Evolutionary conservation across 2,329 filamentous ascomycete genomes (phyloP).

Genomic region (Aureobasidium lini): DNA sequence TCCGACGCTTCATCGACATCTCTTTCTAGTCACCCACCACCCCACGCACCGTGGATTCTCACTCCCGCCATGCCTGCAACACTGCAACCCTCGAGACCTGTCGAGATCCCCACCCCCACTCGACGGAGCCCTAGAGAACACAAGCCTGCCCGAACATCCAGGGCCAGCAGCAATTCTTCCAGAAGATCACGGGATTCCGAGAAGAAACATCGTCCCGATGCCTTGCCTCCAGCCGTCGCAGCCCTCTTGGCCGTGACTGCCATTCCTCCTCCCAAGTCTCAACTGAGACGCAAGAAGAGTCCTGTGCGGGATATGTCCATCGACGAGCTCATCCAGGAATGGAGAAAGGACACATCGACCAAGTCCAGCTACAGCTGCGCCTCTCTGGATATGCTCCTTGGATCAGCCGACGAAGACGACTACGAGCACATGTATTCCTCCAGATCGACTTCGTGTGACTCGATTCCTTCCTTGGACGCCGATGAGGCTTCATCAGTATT

Average conservation of each 20-base stretch:
- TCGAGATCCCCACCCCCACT: conserved; percentile 33
- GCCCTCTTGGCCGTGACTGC: conserved; percentile 52
- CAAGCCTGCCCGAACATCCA: conserved; percentile 27
- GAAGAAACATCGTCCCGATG: conserved; percentile 33
- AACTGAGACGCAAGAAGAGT: conserved; percentile 34
- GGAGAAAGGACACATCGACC: conserved; percentile 39
- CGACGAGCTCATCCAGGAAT: conserved; percentile 49
- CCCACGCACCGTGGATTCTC: conserved; percentile 1
- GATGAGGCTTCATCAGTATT: conserved; percentile 38
- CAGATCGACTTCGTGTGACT: conserved; percentile 51
- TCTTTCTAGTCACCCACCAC: background rate
- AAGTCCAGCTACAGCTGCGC: conserved; percentile 25
- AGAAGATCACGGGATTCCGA: conserved; percentile 18
- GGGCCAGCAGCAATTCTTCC: conserved; percentile 24
- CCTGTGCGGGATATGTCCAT: conserved; percentile 42
- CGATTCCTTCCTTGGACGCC: conserved; percentile 45
- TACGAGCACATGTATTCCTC: conserved; percentile 39
- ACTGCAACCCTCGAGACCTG: conserved; percentile 30
- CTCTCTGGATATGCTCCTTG: conserved; percentile 48
- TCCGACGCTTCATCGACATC: background rate
- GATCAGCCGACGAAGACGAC: conserved; percentile 42
- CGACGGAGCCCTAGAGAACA: conserved; percentile 23
- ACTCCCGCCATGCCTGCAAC: conserved; percentile 4
- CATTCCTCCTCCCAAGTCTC: conserved; percentile 46
- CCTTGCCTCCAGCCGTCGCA: conserved; percentile 48